Evolutionary conservation across 257 asterid genomes (phyloP), one percentile per base, ranked within the genome.

Genomic region (Eucommia ulmoides): DNA sequence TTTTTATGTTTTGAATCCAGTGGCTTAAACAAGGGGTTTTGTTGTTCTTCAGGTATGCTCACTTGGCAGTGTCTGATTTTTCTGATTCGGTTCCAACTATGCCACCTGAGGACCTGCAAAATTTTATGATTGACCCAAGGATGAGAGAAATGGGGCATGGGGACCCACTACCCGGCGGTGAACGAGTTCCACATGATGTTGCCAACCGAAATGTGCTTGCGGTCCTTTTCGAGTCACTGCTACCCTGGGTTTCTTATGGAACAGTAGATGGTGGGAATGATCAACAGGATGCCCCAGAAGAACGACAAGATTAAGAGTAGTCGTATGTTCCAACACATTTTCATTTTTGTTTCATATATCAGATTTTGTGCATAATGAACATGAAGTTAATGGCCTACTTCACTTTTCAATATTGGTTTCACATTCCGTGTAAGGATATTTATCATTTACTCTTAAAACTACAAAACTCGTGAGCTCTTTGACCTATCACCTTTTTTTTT

Each of bases 101-200:
- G 91, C 96, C 97, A n/a, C 96, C 96, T 22, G 97, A 84, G 35
- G 70, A 81, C 72, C 61, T 84, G 78, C 97, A 88, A 45, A 80
- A 84, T 22, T 82, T 89, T 54, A 68, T 82, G 49, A 82, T 72
- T 22, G 86, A 78, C 52, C 86, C 73, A 19, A 77, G 88, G 63
- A 49, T 60, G 70, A 76, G 68, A 52, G 93, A 63, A 44, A 33
- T 64, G n/a, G 79, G 68, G 49, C 69, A 66, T 22, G 72, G 60
- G 25, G 73, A 60, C 20, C 77, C 63, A 23, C 58, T 53, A 24
- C 74, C 66, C 33, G 65, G 53, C 35, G 69, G 55, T 19, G 18
- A 8, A 15, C 72, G 59, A 22, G 67, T 26, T 65, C 60, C 61
- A 4, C 82, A 72, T 16, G 93, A 88, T 53, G 67, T 78, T 16